Base-by-base conservation (phyloP, 1,284 basidiomycete species). In the Leccinum subrobustum region DNA sequence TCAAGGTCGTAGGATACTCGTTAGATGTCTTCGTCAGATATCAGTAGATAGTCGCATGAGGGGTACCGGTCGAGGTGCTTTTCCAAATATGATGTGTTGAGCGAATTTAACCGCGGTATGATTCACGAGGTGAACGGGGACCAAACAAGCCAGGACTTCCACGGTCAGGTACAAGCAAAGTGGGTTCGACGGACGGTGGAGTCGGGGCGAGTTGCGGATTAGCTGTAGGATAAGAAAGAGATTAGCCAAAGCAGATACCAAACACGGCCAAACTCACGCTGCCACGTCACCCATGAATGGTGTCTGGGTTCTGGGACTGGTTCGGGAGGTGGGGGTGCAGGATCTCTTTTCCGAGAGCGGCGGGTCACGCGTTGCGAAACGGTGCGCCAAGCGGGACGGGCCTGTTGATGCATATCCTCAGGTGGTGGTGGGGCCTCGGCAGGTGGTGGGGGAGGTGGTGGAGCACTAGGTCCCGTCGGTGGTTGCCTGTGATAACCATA, bases 221-320 rank as follows among this genome's bases (percentile, higher is more conserved):
- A 31, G 86, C 84, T 84, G 65, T 56, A 58, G 52, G 33, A 63
- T 64, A 11, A 67, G 8, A n/a, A 11, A 54, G 35, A 51, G 25
- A 31, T 57, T 63, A 59, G 16, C 35, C 58, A 58, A 3, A 37
- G 12, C 23, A 54, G 52, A 57, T 52, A n/a, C 9, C 60, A 59
- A 70, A 62, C 25, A 62, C 52, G 4, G 39, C 35, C 20, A 61
- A 62, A 79, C 87, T 77, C 67, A 91, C 88, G 87, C 74, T 81
- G 84, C 88, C 89, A 91, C 52, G 83, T 83, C 48, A 79, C 79
- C 87, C 88, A 88, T 4, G 83, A 84, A 37, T 70, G 70, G 20
- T 78, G 78, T 60, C 71, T 78, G 60, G 77, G 76, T 60, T 71
- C 73, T 57, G 68, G 74, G 2, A 68, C 65, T 25, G 75, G 73